Percentiles rank a stretch among this genome's conserved stretches.
These are phyloP conservation scores for Chytridium lagenaria DNA, from an alignment of 371 early-diverging fungal species.

Conservation along the genomic window DNA sequence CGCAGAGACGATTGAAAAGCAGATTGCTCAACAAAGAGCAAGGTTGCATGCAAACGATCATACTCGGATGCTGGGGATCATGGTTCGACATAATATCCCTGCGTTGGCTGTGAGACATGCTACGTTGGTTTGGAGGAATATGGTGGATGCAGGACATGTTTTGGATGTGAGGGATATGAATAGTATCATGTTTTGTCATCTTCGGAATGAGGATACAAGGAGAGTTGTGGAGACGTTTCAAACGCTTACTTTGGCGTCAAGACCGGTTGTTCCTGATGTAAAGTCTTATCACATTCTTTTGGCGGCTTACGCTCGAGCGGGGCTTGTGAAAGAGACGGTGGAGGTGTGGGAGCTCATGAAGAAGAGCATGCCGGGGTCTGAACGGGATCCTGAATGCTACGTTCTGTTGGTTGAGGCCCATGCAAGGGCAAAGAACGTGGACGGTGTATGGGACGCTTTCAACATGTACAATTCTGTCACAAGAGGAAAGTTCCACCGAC, in stretches of 20 bases:
- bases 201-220: slow-evolving; percentile 1
- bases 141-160: not conserved
- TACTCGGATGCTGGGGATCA: not conserved
- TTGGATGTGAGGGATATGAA: slow-evolving; percentile 11
- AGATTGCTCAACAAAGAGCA: not conserved
- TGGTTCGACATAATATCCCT: not conserved
- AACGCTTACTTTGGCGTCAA: not conserved
- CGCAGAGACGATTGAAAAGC: not conserved
- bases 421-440: not conserved
- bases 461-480: no score
- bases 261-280: not conserved
- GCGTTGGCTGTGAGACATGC: not conserved
- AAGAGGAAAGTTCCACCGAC: not conserved
- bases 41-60: slow-evolving; percentile 1
- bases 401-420: not conserved
- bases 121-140: slow-evolving; percentile 2
- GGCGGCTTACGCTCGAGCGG: not conserved
- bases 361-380: not conserved
- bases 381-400: not conserved
- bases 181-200: slow-evolving; percentile 7
- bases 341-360: not conserved
- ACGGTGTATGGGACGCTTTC: not conserved
- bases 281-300: slow-evolving; percentile 3
- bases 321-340: not conserved
- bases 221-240: not conserved